Evolutionary conservation across 2,329 filamentous ascomycete species (phyloP), one percentile per base, ranked within the genome.

Genomic region (Sclerotiophoma versabilis): DNA sequence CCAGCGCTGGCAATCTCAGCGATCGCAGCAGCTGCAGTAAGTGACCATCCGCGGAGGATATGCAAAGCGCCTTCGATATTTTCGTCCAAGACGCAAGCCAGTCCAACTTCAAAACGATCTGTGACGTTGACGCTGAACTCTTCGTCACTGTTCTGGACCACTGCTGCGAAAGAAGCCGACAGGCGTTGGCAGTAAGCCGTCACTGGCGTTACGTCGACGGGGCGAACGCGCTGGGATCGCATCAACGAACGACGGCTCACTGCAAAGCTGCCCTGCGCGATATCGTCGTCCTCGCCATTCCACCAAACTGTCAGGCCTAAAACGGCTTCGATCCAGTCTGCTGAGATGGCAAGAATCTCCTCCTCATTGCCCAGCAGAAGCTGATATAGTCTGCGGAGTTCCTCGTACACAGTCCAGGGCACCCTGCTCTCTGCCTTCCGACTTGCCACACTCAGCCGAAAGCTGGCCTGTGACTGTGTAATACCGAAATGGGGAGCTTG

Each of bases 291-390:
- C 55, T 87, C 84, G 57, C 95, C 91, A 69, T 96, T 89, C 92
- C 93, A 96, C 93, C 93, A 98, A 5, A 90, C 87, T 26, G 93
- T 87, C 43, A 98, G 79, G 1, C 88, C 90, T 55, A 97, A 78
- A 0, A 88, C 90, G 0, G 92, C 93, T 77, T 98, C 93, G 45
- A 93, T 87, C 93, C 93, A 98, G 74, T 97, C 93, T 68, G 93
- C 87, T 1, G 92, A 86, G 37, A 87, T 85, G 39, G 87, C 84
- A 57, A 96, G 79, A 46, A 97, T 91, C 17, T 92, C 87, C 29
- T 88, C 84, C 9, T 86, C 82, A 59, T 89, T 85, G 29, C 93
- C 93, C 4, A 95, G 82, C 1, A 96, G 78, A 56, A 96, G 88
- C 27, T 88, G 87, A 71, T 96, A 97, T 5, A 97, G 77, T 11